Percentiles rank a stretch among this genome's conserved stretches.
phyloP scores from a whole-genome alignment of 139 green algal genomes.

The Desmodesmus armatus region DNA sequence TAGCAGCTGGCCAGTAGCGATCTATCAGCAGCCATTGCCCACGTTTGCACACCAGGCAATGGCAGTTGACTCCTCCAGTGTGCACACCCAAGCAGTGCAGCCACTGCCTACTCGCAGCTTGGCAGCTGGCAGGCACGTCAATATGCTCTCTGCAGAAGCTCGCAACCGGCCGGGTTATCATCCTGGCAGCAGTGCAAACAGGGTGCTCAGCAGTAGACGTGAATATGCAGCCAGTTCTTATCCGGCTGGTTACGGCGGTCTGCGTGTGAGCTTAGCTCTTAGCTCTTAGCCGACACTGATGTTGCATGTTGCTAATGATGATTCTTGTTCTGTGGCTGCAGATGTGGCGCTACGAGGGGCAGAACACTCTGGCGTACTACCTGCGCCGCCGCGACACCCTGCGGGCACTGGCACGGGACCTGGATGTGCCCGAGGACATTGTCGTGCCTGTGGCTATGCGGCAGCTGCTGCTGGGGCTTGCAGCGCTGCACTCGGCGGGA shows the following conservation, averaged over 20 bases:
- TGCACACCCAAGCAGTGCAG: too few species aligned
- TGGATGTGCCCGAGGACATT: constrained; percentile 65
- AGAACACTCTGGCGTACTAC: constrained; percentile 80
- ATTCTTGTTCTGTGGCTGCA: constrained; percentile 44
- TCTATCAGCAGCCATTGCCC: too few species aligned
- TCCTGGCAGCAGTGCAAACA: not conserved
- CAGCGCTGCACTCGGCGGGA: constrained; percentile 81
- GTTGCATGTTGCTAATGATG: not conserved
- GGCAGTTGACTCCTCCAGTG: too few species aligned
- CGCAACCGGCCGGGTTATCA: too few species aligned
- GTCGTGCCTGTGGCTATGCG: constrained; percentile 80
- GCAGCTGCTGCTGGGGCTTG: constrained; percentile 81
- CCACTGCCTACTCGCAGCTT: too few species aligned
- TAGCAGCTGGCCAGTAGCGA: too few species aligned
- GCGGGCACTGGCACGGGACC: constrained; percentile 69
- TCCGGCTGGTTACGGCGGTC: too few species aligned
- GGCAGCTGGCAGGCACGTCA: not conserved
- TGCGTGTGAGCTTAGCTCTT: too few species aligned
- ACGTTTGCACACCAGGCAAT: too few species aligned
- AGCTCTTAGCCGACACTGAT: not conserved
- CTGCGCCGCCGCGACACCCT: constrained; percentile 81
- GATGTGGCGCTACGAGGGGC: constrained; percentile 87
- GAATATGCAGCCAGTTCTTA: too few species aligned
- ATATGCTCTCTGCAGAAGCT: too few species aligned
- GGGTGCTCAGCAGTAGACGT: not conserved